Conservation (phyloP, 73 alveolate genomes). For the Symbiodinium natans region DNA sequence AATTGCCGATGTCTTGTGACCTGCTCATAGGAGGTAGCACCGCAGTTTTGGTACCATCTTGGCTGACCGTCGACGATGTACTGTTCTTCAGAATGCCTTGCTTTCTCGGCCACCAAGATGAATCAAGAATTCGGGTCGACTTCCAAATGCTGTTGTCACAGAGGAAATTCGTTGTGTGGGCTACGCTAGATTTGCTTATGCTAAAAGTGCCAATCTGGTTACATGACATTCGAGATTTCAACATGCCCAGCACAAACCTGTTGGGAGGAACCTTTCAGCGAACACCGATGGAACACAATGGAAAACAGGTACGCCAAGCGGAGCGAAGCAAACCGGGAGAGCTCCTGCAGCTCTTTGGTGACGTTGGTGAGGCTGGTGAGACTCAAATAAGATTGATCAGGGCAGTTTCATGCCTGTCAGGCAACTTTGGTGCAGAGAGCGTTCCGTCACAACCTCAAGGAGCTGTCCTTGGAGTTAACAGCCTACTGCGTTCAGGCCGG, state of each 20-base stretch:
- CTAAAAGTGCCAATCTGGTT: not conserved
- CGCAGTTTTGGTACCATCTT: no score
- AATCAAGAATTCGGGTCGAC: no score
- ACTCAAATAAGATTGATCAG: not conserved
- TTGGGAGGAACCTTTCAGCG: no score
- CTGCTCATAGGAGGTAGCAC: no score
- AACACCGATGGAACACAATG: no score
- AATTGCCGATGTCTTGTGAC: no score
- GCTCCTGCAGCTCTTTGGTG: conserved; percentile 42
- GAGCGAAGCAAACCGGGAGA: conserved; percentile 45
- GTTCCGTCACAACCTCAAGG: conserved; percentile 34
- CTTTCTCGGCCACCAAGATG: no score
- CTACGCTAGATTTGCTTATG: not conserved
- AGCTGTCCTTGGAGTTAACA: conserved; percentile 36
- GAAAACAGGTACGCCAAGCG: conserved; percentile 77
- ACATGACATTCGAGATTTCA: no score
- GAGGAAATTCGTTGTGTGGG: not conserved
- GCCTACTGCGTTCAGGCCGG: conserved; percentile 17
- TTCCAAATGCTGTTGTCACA: no score
- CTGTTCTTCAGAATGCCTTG: no score
- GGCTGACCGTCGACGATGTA: no score
- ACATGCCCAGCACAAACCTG: no score
- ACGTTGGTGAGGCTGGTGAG: conserved; percentile 45
- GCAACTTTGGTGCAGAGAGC: conserved; percentile 63
- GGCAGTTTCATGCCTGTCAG: not conserved